A percentile compares a stretch with the other conserved stretches of the same genome.
phyloP scores from a whole-genome alignment of 169 alveolate species.

The Cryptosporidium viatorum region DNA sequence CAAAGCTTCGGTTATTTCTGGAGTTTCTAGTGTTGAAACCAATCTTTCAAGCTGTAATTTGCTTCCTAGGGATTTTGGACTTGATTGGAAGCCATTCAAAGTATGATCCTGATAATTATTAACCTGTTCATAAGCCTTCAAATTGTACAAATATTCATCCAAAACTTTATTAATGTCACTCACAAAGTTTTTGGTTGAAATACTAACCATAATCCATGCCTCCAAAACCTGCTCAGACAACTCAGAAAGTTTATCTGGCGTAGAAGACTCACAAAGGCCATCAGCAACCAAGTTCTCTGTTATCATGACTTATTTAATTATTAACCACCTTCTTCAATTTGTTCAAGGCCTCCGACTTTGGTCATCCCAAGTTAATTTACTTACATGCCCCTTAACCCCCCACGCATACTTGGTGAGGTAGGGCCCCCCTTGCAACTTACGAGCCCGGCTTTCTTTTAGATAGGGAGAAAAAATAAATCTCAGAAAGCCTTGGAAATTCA shows the following conservation, averaged over 20 bases:
- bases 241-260: not conserved
- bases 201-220: not conserved
- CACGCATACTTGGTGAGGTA: constrained; percentile 35
- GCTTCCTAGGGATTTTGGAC: not conserved
- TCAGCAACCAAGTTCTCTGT: not conserved
- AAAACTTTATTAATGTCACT: constrained; percentile 1
- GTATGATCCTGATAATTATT: not conserved
- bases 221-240: not conserved
- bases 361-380: constrained; percentile 36
- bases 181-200: not conserved
- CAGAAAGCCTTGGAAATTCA: not conserved
- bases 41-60: constrained; percentile 15
- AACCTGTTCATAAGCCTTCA: not conserved
- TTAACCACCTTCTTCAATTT: not conserved
- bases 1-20: constrained; percentile 19
- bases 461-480: not conserved
- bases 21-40: not conserved
- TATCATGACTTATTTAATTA: constrained; percentile 1
- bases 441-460: constrained; percentile 3
- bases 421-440: constrained; percentile 15
- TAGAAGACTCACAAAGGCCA: not conserved
- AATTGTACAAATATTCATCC: not conserved
- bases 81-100: not conserved
- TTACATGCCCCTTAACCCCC: constrained; percentile 39
- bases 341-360: not conserved